A percentile compares a stretch with the other conserved stretches of the same genome.
These are phyloP conservation scores for Nakazawaea laoshanensis DNA, from an alignment of 805 yeast species.

Conservation along the genomic window DNA sequence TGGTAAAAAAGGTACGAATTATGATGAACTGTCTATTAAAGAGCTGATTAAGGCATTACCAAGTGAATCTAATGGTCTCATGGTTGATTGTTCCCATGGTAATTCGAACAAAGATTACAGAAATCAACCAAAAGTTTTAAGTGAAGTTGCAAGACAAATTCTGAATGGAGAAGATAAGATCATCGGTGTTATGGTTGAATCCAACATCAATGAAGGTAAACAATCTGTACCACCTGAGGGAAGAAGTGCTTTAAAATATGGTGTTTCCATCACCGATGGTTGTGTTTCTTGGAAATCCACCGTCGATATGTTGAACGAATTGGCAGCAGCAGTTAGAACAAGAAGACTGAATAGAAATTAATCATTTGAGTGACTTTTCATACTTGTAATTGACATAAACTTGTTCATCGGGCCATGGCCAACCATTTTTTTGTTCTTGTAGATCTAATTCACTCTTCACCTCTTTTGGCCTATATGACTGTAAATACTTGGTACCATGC, in stretches of 20 bases:
- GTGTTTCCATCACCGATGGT: slow-evolving; percentile 95
- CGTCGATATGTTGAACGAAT: slow-evolving; percentile 64
- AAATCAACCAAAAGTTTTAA: slow-evolving; percentile 92
- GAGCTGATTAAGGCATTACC: slow-evolving; percentile 61
- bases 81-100: slow-evolving; percentile 99
- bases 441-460: slow-evolving; percentile 5
- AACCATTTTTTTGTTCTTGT: not conserved
- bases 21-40: slow-evolving; percentile 70
- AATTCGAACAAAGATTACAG: slow-evolving; percentile 90
- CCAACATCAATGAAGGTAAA: slow-evolving; percentile 84
- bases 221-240: slow-evolving; percentile 62
- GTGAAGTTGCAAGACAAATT: slow-evolving; percentile 74
- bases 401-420: slow-evolving; percentile 11
- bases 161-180: slow-evolving; percentile 70
- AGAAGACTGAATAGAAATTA: slow-evolving; percentile 46
- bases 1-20: slow-evolving; percentile 90
- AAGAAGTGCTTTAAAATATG: slow-evolving; percentile 66
- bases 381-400: slow-evolving; percentile 4
- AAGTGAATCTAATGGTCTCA: slow-evolving; percentile 44
- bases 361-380: not conserved
- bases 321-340: slow-evolving; percentile 75
- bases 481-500: slow-evolving; percentile 1
- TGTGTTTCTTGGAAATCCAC: slow-evolving; percentile 93
- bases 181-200: slow-evolving; percentile 94
- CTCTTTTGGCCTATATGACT: not conserved